A percentile compares a stretch with the other conserved stretches of the same genome.
Conservation (phyloP, 352 stramenopile genomes). For the Thraustochytrium striatum region DNA sequence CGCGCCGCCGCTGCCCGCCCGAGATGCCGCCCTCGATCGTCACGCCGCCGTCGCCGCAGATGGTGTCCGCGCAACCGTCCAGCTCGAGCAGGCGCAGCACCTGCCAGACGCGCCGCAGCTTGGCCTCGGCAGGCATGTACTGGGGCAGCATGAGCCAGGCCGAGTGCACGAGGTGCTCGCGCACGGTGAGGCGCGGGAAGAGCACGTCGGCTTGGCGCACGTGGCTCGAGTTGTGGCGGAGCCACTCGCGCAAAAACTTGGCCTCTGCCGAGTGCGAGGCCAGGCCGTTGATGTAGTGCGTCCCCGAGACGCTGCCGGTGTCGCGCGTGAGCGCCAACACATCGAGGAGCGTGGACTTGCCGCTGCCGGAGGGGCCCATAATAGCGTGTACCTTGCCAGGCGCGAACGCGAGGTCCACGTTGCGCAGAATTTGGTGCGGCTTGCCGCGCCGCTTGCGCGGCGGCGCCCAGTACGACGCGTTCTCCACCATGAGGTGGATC, state of each 20-base stretch:
- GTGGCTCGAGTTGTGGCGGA: constrained; percentile 38
- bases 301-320: neutral
- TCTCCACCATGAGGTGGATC: constrained; percentile 46
- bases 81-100: constrained; percentile 44
- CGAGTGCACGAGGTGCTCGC: constrained; percentile 34
- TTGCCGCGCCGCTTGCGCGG: constrained; percentile 1
- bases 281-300: constrained; percentile 44
- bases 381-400: constrained; percentile 38
- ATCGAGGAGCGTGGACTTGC: constrained; percentile 46
- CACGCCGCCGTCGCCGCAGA: constrained; percentile 46
- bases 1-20: constrained; percentile 68
- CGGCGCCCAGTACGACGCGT: constrained; percentile 39
- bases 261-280: neutral
- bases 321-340: constrained; percentile 15
- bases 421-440: constrained; percentile 20
- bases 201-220: constrained; percentile 35
- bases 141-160: constrained; percentile 47
- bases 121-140: constrained; percentile 32
- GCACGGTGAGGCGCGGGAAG: constrained; percentile 38
- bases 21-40: constrained; percentile 64
- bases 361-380: constrained; percentile 47
- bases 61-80: constrained; percentile 38
- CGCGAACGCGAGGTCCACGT: constrained; percentile 33
- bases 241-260: constrained; percentile 42
- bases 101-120: constrained; percentile 38